Evolutionary conservation across 2,329 filamentous ascomycete species (phyloP), one percentile per base, ranked within the genome.

Genomic region (Catunica adiposa): DNA sequence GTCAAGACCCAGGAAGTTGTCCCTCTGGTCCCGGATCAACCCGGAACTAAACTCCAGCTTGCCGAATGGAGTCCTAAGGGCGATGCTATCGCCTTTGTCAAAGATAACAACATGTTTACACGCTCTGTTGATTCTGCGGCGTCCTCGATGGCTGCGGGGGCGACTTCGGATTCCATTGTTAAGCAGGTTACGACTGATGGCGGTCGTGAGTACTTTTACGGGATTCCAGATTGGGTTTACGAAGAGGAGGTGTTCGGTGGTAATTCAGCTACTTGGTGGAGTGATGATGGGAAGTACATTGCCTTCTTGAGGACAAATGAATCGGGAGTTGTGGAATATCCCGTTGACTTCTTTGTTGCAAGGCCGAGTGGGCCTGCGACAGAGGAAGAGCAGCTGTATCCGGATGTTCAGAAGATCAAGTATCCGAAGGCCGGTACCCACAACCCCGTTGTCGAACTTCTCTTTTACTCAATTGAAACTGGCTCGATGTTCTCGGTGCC

Each of bases 141-240:
- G n/a, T 77, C 76, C 3, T n/a, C 40, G 20, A 17, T 5, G 8
- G 1, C 9, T 15, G 15, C 20, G 9, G 29, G 29, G 29, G 29
- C 29, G 29, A 42, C 11, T 7, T 6, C 17, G 11, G 26, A 51
- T 11, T 71, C 78, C 20, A 69, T 75, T 15, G 76, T 87, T 3
- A 74, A 77, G 3, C 80, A 84, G 59, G 84, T 98, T 62, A 97
- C 92, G 1, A 80, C 74, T 55, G 90, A 98, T 65, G 92, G 94
- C 11, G 87, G 90, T 0, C 73, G 81, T 0, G 82, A 97, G 62
- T 80, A 92, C 58, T 98, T 98, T 68, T 96, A 98, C 63, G 92
- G 92, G 17, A 80, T 96, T 20, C 92, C 92, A 0, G 94, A 98
- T 67, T 98, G 92, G 92, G 92, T 97, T 0, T 95, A 94, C 63